Conservation (phyloP, 306 rosid genomes). For the Quercus wislizeni region DNA sequence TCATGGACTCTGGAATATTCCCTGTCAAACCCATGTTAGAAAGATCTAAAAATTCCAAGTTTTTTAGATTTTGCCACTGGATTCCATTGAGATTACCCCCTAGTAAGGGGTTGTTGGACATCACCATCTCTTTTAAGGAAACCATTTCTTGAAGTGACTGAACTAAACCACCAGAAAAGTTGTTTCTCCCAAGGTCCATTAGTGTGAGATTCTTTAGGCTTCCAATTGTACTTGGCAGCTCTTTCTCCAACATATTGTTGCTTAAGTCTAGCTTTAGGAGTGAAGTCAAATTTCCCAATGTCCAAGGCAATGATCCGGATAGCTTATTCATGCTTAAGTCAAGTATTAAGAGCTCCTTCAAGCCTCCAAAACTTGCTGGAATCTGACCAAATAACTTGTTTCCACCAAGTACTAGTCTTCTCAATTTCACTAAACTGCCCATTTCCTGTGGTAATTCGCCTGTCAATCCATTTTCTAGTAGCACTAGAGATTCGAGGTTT, state of each 20-base stretch:
- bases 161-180: slow-evolving; percentile 35
- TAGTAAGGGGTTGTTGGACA: slow-evolving; percentile 41
- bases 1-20: slow-evolving; percentile 39
- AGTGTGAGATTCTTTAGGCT: slow-evolving; percentile 43
- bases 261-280: slow-evolving; percentile 52
- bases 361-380: slow-evolving; percentile 32
- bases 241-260: slow-evolving; percentile 36
- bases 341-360: slow-evolving; percentile 39
- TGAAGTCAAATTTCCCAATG: slow-evolving; percentile 30
- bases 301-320: slow-evolving; percentile 37
- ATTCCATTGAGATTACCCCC: slow-evolving; percentile 34
- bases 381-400: slow-evolving; percentile 35
- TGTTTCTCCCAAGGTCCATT: slow-evolving; percentile 49
- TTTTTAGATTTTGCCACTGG: slow-evolving; percentile 29
- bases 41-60: slow-evolving; percentile 41
- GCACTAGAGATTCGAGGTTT: slow-evolving; percentile 43
- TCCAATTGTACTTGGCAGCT: slow-evolving; percentile 36
- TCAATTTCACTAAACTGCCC: slow-evolving; percentile 30
- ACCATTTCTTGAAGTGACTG: slow-evolving; percentile 29
- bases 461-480: slow-evolving; percentile 39
- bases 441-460: slow-evolving; percentile 40
- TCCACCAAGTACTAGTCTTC: slow-evolving; percentile 43
- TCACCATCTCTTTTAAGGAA: slow-evolving; percentile 37
- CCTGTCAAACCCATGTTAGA: slow-evolving; percentile 40
- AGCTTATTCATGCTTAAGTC: slow-evolving; percentile 48